phyloP scores from a whole-genome alignment of 352 stramenopile species.

The Phytophthora ohioensis region DNA sequence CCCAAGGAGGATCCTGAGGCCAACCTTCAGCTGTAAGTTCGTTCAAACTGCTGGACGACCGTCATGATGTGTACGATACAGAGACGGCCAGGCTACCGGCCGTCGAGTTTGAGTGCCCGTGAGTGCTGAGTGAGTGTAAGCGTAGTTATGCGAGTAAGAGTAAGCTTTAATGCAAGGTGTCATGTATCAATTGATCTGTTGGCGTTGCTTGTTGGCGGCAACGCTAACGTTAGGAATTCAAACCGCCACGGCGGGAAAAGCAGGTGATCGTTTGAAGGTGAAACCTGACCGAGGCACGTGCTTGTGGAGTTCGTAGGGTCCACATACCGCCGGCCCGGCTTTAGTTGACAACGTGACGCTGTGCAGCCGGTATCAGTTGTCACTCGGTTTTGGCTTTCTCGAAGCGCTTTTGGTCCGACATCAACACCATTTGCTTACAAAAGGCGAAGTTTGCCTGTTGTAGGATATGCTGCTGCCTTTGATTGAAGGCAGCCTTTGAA shows the following conservation, averaged over 20 bases:
- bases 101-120: slow-evolving; percentile 31
- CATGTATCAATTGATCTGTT: slow-evolving; percentile 15
- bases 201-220: neutral
- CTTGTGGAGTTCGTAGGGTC: neutral
- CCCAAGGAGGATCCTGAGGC: slow-evolving; percentile 31
- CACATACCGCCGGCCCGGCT: slow-evolving; percentile 24
- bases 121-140: slow-evolving; percentile 38
- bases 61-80: slow-evolving; percentile 28
- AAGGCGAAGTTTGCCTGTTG: neutral
- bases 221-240: neutral
- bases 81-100: neutral
- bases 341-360: slow-evolving; percentile 3
- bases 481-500: too few species aligned
- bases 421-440: neutral
- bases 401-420: slow-evolving; percentile 11
- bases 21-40: slow-evolving; percentile 29
- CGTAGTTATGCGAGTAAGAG: slow-evolving; percentile 39
- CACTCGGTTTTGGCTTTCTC: neutral
- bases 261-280: neutral
- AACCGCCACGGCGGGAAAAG: slow-evolving; percentile 1
- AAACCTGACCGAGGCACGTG: neutral
- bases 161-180: slow-evolving; percentile 40
- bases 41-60: neutral
- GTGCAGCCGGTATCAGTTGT: slow-evolving; percentile 21
- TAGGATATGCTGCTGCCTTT: too few species aligned